Conservation (phyloP, 2,329 filamentous ascomycete genomes). For the Blumeria hordei region DNA sequence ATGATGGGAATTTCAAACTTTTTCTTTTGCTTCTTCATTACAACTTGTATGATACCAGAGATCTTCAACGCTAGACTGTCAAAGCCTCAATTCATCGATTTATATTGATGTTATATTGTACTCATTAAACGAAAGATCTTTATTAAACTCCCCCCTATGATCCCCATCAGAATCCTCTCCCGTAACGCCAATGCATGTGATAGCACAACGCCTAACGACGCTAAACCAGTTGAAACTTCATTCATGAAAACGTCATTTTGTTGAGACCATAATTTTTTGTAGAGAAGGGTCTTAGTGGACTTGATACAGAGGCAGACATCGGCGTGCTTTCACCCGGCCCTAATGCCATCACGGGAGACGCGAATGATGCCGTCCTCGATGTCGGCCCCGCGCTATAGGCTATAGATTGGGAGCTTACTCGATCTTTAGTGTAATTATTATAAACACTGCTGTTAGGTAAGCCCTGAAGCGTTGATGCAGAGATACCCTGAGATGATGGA, state of each 20-base stretch:
- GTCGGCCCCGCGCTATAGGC: slow-evolving; percentile 8
- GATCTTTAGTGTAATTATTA: slow-evolving; percentile 13
- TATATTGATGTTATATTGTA: too few species aligned
- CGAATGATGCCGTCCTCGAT: slow-evolving; percentile 15
- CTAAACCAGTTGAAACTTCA: background rate
- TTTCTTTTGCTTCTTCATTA: too few species aligned
- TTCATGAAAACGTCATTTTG: background rate
- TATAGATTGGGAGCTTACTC: slow-evolving; percentile 13
- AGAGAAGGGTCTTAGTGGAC: background rate
- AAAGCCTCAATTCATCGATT: too few species aligned
- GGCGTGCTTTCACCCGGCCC: slow-evolving; percentile 10
- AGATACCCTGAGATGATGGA: slow-evolving; percentile 71
- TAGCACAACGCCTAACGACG: too few species aligned
- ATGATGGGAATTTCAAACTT: too few species aligned
- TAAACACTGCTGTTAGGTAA: slow-evolving; percentile 13
- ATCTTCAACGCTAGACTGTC: too few species aligned
- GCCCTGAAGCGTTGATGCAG: slow-evolving; percentile 39
- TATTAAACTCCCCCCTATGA: too few species aligned
- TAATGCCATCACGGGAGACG: slow-evolving; percentile 6
- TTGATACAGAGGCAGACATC: slow-evolving; percentile 8
- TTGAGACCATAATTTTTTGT: background rate
- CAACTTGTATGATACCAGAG: too few species aligned
- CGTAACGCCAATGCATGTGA: too few species aligned
- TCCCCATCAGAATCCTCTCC: too few species aligned
- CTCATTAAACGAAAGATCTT: too few species aligned